Conservation (phyloP, 1,284 basidiomycete species). For the Ganoderma lucidum region DNA sequence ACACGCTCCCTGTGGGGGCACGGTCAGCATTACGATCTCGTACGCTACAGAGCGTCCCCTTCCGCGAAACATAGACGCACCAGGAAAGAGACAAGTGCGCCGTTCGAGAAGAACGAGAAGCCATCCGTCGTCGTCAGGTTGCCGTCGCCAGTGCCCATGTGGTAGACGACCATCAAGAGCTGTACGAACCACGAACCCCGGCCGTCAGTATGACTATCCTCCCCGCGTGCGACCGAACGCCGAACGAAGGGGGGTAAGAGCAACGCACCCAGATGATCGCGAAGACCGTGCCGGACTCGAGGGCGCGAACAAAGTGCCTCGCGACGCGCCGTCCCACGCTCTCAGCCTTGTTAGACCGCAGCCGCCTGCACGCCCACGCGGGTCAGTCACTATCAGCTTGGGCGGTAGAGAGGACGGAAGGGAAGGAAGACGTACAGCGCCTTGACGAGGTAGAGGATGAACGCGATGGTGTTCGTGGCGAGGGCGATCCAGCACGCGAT, state of each 20-base stretch:
- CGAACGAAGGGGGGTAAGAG: neutral
- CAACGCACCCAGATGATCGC: slow-evolving; percentile 3
- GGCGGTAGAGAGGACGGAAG: too few relatives aligned
- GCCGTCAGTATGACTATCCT: neutral
- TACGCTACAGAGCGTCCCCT: neutral
- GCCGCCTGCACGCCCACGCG: neutral
- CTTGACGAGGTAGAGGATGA: slow-evolving; percentile 10
- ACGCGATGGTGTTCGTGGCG: neutral
- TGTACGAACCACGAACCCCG: neutral
- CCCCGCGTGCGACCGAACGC: neutral
- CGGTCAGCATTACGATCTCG: neutral
- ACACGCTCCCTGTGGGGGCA: neutral
- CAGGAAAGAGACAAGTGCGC: neutral
- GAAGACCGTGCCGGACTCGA: slow-evolving; percentile 7
- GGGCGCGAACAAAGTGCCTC: slow-evolving; percentile 1
- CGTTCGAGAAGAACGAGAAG: slow-evolving; percentile 9
- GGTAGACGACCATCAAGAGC: slow-evolving; percentile 3
- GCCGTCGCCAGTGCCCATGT: neutral
- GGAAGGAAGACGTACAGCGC: neutral
- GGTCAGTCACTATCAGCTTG: neutral
- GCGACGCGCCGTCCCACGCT: neutral
- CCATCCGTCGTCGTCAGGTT: neutral
- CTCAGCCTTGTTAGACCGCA: neutral
- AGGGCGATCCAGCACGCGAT: neutral
- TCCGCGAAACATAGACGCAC: neutral